These are phyloP conservation scores for Podaxis mareebaensis DNA, from an alignment of 768 basidiomycete species.

Conservation along the genomic window DNA sequence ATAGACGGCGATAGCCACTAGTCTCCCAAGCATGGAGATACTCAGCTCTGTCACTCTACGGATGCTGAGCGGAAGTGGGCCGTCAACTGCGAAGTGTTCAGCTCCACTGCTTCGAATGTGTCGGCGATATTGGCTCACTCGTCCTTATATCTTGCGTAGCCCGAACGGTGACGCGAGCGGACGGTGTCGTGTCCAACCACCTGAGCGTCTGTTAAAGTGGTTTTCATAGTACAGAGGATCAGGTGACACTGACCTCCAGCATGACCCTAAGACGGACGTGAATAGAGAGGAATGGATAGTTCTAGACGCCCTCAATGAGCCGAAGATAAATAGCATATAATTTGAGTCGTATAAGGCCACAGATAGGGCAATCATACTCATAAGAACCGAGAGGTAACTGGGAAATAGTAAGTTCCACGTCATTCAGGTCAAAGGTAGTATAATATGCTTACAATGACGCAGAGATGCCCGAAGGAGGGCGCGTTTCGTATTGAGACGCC, in stretches of 20 bases:
- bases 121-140: conserved; percentile 28
- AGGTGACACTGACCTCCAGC: conserved; percentile 40
- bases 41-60: conserved; percentile 30
- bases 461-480: conserved; percentile 30
- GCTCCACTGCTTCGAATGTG: conserved; percentile 17
- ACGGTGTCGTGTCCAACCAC: conserved; percentile 40
- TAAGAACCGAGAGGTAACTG: conserved; percentile 18
- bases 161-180: conserved; percentile 45
- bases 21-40: conserved; percentile 35
- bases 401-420: not conserved
- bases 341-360: conserved; percentile 1
- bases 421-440: conserved; percentile 12
- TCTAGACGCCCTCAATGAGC: conserved; percentile 44
- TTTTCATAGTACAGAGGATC: not conserved
- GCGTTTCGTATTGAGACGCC: conserved; percentile 43
- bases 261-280: conserved; percentile 51
- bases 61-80: conserved; percentile 30
- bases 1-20: conserved; percentile 41
- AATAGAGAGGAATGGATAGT: conserved; percentile 49
- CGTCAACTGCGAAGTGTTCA: conserved; percentile 45
- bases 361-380: not conserved
- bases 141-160: conserved; percentile 54
- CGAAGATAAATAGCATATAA: not conserved
- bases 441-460: conserved; percentile 33
- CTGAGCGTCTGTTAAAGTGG: conserved; percentile 25